phyloP scores from a whole-genome alignment of 2,329 filamentous ascomycete genomes.

The Botrytis fabae region DNA sequence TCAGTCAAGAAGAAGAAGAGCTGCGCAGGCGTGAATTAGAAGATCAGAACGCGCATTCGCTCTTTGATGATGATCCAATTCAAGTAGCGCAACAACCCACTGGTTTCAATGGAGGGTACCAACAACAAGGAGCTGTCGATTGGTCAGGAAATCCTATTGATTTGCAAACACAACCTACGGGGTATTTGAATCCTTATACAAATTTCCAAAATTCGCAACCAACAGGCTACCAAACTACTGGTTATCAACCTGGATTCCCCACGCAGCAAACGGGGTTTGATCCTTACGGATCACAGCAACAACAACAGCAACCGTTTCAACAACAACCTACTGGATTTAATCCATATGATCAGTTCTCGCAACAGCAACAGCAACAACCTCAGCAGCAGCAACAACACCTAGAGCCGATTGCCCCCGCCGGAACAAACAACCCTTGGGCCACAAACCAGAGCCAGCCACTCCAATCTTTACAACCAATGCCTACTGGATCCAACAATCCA shows the following conservation, averaged over 20 bases:
- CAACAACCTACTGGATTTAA: slow-evolving; percentile 55
- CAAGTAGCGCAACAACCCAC: slow-evolving; percentile 68
- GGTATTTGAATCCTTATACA: slow-evolving; percentile 61
- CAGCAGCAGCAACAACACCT: slow-evolving; percentile 51
- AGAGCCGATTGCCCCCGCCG: slow-evolving; percentile 67
- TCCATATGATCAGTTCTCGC: slow-evolving; percentile 49
- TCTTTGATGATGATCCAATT: slow-evolving; percentile 80
- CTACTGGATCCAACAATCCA: slow-evolving; percentile 96
- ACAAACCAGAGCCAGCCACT: slow-evolving; percentile 56
- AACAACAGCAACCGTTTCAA: slow-evolving; percentile 52
- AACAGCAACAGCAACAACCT: slow-evolving; percentile 38
- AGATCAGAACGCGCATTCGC: slow-evolving; percentile 75
- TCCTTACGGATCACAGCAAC: slow-evolving; percentile 59
- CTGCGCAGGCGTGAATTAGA: slow-evolving; percentile 83
- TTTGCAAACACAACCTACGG: slow-evolving; percentile 79
- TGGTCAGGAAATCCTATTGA: slow-evolving; percentile 97
- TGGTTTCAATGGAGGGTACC: slow-evolving; percentile 94
- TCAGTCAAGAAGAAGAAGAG: slow-evolving; percentile 94
- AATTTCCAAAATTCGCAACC: slow-evolving; percentile 53
- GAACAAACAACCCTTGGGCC: slow-evolving; percentile 95
- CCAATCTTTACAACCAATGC: slow-evolving; percentile 72
- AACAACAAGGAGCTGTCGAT: slow-evolving; percentile 93
- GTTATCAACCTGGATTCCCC: slow-evolving; percentile 68
- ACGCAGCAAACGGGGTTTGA: slow-evolving; percentile 71
- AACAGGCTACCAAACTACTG: slow-evolving; percentile 64